These are phyloP conservation scores for Mortierella sp. DNA, from an alignment of 371 early-diverging fungal genomes.

Conservation along the genomic window DNA sequence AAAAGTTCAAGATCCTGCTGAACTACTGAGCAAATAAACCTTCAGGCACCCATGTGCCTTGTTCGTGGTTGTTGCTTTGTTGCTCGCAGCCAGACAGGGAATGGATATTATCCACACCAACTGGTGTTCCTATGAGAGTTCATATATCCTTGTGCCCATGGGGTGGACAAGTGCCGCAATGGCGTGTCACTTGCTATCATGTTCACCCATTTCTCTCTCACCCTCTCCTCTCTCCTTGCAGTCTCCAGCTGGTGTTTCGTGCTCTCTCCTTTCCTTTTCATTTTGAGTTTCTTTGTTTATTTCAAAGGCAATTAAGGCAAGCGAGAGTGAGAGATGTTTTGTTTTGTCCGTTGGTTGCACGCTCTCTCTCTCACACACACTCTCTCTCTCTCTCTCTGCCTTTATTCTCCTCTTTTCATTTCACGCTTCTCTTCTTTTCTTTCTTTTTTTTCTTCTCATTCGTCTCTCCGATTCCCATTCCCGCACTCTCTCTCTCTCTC, in stretches of 20 bases:
- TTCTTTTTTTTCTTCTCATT: not conserved
- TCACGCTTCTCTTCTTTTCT: not conserved
- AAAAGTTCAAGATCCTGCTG: slow-evolving; percentile 90
- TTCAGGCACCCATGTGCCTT: too few relatives aligned
- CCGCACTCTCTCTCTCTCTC: not conserved
- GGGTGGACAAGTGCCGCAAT: too few relatives aligned
- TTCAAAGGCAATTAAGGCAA: slow-evolving; percentile 15
- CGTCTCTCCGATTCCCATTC: slow-evolving; percentile 17
- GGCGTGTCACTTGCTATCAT: too few relatives aligned
- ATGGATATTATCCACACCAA: too few relatives aligned
- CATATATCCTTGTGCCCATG: too few relatives aligned
- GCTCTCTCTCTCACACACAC: not conserved
- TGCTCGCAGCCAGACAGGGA: too few relatives aligned
- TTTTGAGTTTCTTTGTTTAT: not conserved
- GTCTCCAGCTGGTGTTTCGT: slow-evolving; percentile 2
- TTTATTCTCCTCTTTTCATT: not conserved
- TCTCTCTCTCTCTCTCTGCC: not conserved
- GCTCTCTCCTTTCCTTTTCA: slow-evolving; percentile 1
- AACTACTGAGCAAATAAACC: slow-evolving; percentile 6
- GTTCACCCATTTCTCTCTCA: not conserved
- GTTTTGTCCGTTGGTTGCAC: slow-evolving; percentile 4
- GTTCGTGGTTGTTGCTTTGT: too few relatives aligned
- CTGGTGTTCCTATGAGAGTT: too few relatives aligned
- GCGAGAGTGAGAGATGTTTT: not conserved
- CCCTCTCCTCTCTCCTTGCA: not conserved